Conservation (phyloP, 805 yeast genomes). For the Schwanniomyces yamadae region DNA sequence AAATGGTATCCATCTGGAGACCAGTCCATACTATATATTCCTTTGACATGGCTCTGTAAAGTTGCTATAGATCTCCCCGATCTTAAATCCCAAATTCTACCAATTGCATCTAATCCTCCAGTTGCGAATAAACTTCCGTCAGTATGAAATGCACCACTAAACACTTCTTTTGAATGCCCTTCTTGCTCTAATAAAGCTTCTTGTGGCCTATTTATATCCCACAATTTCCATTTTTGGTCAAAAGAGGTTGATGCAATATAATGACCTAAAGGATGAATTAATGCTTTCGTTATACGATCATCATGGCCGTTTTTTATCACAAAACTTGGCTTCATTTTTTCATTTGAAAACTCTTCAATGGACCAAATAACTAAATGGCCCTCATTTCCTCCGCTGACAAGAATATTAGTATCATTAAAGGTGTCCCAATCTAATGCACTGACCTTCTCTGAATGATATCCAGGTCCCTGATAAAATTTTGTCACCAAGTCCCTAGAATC, state of each 20-base stretch:
- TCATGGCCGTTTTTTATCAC: constrained; percentile 32
- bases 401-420: constrained; percentile 7
- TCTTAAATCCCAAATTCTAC: constrained; percentile 82
- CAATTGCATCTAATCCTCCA: constrained; percentile 76
- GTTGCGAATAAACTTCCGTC: constrained; percentile 78
- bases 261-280: constrained; percentile 63
- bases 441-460: constrained; percentile 61
- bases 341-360: constrained; percentile 1
- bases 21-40: constrained; percentile 72
- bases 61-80: constrained; percentile 63
- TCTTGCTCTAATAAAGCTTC: constrained; percentile 67
- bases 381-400: constrained; percentile 40
- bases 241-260: constrained; percentile 70
- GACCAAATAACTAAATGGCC: constrained; percentile 37
- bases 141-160: constrained; percentile 58
- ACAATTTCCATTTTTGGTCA: constrained; percentile 84
- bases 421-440: constrained; percentile 71
- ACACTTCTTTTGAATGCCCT: constrained; percentile 80
- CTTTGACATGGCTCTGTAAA: constrained; percentile 67
- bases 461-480: constrained; percentile 25
- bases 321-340: constrained; percentile 14
- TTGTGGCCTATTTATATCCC: constrained; percentile 60
- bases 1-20: constrained; percentile 70
- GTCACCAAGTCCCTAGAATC: constrained; percentile 36
- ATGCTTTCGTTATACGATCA: constrained; percentile 56